These are phyloP conservation scores for Seiridium unicorne DNA, from an alignment of 2,329 filamentous ascomycete species.

Conservation along the genomic window DNA sequence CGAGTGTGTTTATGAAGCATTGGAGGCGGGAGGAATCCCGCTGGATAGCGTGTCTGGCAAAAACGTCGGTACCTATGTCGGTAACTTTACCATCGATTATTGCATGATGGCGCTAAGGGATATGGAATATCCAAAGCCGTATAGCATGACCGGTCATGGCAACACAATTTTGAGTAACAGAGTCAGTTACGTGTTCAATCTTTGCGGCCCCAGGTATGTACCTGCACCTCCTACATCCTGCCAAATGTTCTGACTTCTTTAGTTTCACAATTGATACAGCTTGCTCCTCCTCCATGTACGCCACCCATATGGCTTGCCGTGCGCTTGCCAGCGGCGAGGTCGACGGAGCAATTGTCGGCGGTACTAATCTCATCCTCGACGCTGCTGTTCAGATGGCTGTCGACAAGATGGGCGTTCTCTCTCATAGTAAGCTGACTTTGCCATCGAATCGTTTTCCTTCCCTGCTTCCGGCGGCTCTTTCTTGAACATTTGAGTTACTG, in stretches of 20 bases:
- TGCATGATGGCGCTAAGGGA: slow-evolving; percentile 16
- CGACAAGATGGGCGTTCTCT: slow-evolving; percentile 29
- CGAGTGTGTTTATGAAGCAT: slow-evolving; percentile 33
- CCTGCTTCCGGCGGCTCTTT: not conserved
- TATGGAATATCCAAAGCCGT: slow-evolving; percentile 19
- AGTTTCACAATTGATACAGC: slow-evolving; percentile 28
- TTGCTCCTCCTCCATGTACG: slow-evolving; percentile 27
- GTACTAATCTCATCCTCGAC: slow-evolving; percentile 19
- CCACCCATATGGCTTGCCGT: slow-evolving; percentile 15
- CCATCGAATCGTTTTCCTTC: too few relatives aligned
- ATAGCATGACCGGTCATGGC: slow-evolving; percentile 23
- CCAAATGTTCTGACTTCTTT: not conserved
- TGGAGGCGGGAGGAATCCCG: slow-evolving; percentile 16
- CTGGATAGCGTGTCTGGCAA: slow-evolving; percentile 11
- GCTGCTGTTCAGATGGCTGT: slow-evolving; percentile 17
- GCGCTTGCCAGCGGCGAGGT: slow-evolving; percentile 18
- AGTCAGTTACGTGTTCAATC: slow-evolving; percentile 30
- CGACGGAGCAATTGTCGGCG: slow-evolving; percentile 20
- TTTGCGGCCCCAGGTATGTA: slow-evolving; percentile 22
- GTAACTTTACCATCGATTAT: slow-evolving; percentile 23
- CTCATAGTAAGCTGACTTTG: slow-evolving; percentile 16
- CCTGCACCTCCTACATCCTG: not conserved
- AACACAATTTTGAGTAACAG: slow-evolving; percentile 28
- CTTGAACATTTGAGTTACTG: not conserved
- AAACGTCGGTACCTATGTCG: slow-evolving; percentile 20